Conservation (phyloP, 2,329 filamentous ascomycete genomes). For the Anisogramma anomala region DNA sequence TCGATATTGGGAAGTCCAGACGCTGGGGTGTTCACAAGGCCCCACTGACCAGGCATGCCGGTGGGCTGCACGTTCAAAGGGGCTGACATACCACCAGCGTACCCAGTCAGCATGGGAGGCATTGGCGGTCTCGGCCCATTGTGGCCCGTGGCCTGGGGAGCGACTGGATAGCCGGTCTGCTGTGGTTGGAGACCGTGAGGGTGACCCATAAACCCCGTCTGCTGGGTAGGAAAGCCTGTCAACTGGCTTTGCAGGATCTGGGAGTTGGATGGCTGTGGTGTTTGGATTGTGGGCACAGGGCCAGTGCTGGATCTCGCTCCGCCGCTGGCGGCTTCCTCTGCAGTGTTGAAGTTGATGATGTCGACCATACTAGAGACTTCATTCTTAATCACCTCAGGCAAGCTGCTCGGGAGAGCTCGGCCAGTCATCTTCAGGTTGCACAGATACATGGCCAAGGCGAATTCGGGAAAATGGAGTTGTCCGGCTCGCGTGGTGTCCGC, state of each 20-base stretch:
- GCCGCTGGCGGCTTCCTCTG: conserved; percentile 51
- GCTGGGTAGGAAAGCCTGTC: conserved; percentile 53
- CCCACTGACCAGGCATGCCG: conserved; percentile 88
- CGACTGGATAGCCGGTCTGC: conserved; percentile 57
- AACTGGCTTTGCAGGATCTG: conserved; percentile 54
- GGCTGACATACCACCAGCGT: conserved; percentile 49
- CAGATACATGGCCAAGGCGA: conserved; percentile 94
- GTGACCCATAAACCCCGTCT: conserved; percentile 41
- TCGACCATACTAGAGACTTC: conserved; percentile 99
- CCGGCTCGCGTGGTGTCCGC: conserved; percentile 94
- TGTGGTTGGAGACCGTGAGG: conserved; percentile 52
- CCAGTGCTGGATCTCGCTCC: conserved; percentile 39
- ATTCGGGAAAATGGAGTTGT: conserved; percentile 93
- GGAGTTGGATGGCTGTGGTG: conserved; percentile 63
- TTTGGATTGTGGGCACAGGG: conserved; percentile 46
- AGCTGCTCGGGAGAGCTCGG: conserved; percentile 59
- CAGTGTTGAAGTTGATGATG: conserved; percentile 90
- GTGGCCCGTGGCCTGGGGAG: conserved; percentile 68
- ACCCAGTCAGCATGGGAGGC: conserved; percentile 62
- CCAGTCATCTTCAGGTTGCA: conserved; percentile 89
- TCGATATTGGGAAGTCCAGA: conserved; percentile 89
- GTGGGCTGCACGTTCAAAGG: conserved; percentile 88
- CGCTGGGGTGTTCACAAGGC: conserved; percentile 88
- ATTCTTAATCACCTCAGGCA: conserved; percentile 84
- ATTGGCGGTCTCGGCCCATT: conserved; percentile 72